These are phyloP conservation scores for Pseudocercospora fuligena DNA, from an alignment of 2,329 filamentous ascomycete genomes.

Conservation along the genomic window DNA sequence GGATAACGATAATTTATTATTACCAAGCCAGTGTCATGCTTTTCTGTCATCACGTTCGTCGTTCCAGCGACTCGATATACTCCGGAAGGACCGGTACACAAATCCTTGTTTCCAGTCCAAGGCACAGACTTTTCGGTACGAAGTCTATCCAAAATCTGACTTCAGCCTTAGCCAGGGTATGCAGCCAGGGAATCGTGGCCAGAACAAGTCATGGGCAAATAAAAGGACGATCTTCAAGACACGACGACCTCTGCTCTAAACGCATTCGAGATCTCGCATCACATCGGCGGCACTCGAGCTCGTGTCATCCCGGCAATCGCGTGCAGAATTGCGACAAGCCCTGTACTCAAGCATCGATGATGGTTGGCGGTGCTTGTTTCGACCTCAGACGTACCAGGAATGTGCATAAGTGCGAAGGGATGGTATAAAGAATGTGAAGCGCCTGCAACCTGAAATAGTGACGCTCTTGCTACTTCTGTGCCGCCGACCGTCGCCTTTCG, in stretches of 20 bases:
- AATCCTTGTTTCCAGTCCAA: not conserved
- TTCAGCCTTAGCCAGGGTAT: constrained; percentile 3
- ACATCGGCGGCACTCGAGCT: not conserved
- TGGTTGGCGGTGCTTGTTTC: constrained; percentile 4
- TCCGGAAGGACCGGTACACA: not conserved
- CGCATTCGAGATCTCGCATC: not conserved
- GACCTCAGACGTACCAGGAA: constrained; percentile 6
- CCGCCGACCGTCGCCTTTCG: not conserved
- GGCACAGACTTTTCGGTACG: constrained; percentile 1
- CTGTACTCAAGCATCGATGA: not conserved
- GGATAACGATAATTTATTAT: constrained; percentile 9
- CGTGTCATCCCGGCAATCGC: not conserved
- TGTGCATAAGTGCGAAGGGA: not conserved
- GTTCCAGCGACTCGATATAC: not conserved
- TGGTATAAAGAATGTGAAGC: constrained; percentile 4
- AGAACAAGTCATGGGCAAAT: not conserved
- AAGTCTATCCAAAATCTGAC: not conserved
- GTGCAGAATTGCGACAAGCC: not conserved
- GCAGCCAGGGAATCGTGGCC: not conserved
- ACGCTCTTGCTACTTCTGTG: not conserved
- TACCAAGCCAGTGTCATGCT: not conserved
- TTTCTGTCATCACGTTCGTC: not conserved
- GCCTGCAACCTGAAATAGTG: not conserved
- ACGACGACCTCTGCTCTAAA: not conserved
- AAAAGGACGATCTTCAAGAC: not conserved